Evolutionary conservation across 2,329 filamentous ascomycete genomes (phyloP).

Genomic region (Aureobasidium zeae): DNA sequence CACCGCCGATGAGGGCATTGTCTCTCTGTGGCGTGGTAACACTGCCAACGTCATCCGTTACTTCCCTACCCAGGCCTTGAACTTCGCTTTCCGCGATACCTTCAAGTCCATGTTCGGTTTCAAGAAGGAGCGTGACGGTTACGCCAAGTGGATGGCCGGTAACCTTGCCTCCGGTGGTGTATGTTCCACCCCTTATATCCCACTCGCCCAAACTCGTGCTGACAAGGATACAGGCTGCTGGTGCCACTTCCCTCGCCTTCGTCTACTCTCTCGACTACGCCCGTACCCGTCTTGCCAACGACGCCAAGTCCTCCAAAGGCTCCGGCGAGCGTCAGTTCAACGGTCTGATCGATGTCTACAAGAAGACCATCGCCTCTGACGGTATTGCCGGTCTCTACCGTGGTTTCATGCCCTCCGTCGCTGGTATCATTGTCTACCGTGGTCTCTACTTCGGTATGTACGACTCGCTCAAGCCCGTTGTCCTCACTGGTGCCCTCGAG

Average conservation of each 20-base stretch:
- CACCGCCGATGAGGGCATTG: conserved; percentile 79
- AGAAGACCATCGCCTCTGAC: conserved; percentile 98
- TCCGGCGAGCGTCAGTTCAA: conserved; percentile 99
- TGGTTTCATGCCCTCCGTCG: conserved; percentile 99
- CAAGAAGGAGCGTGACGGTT: conserved; percentile 99
- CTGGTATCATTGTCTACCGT: conserved; percentile 99
- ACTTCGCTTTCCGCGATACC: conserved; percentile 99
- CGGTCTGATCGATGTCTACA: conserved; percentile 98
- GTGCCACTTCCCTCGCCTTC: conserved; percentile 99
- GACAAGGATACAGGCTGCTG: conserved; percentile 57
- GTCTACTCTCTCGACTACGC: conserved; percentile 99
- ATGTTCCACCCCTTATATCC: conserved; percentile 38
- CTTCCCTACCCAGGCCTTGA: conserved; percentile 99
- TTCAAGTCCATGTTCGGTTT: conserved; percentile 99
- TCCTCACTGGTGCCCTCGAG: conserved; percentile 82
- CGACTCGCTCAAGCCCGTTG: conserved; percentile 99
- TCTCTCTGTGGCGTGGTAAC: conserved; percentile 98
- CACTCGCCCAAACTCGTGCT: not conserved
- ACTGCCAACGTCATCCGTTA: conserved; percentile 99
- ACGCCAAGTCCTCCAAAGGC: conserved; percentile 83
- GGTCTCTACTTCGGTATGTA: conserved; percentile 99
- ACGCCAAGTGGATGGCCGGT: conserved; percentile 97
- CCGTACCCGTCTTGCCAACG: conserved; percentile 99
- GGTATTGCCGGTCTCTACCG: conserved; percentile 99
- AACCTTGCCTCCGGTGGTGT: conserved; percentile 99